These are phyloP conservation scores for Talaromyces piceae DNA, from an alignment of 2,329 filamentous ascomycete genomes.

Conservation along the genomic window DNA sequence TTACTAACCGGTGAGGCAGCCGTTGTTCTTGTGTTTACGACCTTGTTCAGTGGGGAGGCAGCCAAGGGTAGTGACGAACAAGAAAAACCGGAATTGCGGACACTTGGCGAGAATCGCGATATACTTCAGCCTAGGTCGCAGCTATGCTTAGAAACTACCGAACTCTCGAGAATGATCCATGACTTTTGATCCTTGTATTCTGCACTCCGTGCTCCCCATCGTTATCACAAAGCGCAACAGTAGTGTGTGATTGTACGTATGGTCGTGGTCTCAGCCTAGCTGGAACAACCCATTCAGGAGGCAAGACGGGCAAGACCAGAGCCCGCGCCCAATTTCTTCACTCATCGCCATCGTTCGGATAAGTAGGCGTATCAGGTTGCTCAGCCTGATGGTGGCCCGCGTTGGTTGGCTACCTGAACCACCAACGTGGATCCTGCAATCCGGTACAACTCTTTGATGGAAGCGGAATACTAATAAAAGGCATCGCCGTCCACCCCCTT, in stretches of 20 bases:
- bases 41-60: too few relatives aligned
- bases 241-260: too few relatives aligned
- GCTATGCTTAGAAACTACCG: too few relatives aligned
- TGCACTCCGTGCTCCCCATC: too few relatives aligned
- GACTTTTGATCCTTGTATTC: too few relatives aligned
- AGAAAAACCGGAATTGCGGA: too few relatives aligned
- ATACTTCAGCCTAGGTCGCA: too few relatives aligned
- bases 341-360: not conserved
- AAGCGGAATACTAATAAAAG: not conserved
- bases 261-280: not conserved
- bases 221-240: not conserved
- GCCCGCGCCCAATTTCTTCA: not conserved
- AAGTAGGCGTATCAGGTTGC: not conserved
- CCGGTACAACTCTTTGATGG: not conserved
- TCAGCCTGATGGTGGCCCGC: not conserved
- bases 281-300: not conserved
- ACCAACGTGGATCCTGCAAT: not conserved
- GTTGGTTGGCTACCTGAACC: not conserved
- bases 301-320: not conserved
- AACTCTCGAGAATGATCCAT: too few relatives aligned
- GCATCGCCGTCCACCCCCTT: not conserved
- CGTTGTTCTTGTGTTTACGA: too few relatives aligned
- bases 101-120: too few relatives aligned
- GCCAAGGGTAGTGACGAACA: too few relatives aligned
- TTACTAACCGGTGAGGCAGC: too few relatives aligned